phyloP scores from a whole-genome alignment of 441 rosid genomes.

The Erodium moschatum region DNA sequence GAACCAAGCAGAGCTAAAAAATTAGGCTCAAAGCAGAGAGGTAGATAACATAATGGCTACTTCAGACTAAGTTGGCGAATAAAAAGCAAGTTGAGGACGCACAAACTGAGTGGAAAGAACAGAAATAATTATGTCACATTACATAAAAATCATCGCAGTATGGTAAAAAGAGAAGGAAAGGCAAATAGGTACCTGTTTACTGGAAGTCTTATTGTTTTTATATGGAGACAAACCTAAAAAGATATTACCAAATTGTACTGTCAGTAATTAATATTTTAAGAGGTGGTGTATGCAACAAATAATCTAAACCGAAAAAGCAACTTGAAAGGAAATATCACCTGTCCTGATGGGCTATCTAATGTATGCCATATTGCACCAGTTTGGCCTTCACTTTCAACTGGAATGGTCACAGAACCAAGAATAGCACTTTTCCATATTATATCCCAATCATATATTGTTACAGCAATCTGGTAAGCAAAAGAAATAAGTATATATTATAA shows the following conservation, averaged over 20 bases:
- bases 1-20: neutral
- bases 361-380: slow-evolving; percentile 82
- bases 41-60: neutral
- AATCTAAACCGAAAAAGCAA: slow-evolving; percentile 9
- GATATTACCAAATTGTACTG: slow-evolving; percentile 21
- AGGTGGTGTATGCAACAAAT: neutral
- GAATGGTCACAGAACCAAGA: slow-evolving; percentile 87
- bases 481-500: slow-evolving; percentile 5
- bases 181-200: slow-evolving; percentile 49
- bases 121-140: neutral
- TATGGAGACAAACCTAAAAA: slow-evolving; percentile 83
- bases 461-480: slow-evolving; percentile 52
- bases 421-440: slow-evolving; percentile 96
- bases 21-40: neutral
- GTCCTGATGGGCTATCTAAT: slow-evolving; percentile 87
- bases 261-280: slow-evolving; percentile 13
- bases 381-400: slow-evolving; percentile 81
- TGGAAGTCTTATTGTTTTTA: slow-evolving; percentile 57
- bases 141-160: neutral
- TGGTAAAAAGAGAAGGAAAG: slow-evolving; percentile 12
- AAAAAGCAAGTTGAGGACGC: neutral
- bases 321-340: slow-evolving; percentile 38
- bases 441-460: slow-evolving; percentile 98
- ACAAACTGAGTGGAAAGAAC: neutral
- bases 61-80: neutral